phyloP scores from a whole-genome alignment of 2,329 filamentous ascomycete genomes.

The Macrophomina phaseolina region DNA sequence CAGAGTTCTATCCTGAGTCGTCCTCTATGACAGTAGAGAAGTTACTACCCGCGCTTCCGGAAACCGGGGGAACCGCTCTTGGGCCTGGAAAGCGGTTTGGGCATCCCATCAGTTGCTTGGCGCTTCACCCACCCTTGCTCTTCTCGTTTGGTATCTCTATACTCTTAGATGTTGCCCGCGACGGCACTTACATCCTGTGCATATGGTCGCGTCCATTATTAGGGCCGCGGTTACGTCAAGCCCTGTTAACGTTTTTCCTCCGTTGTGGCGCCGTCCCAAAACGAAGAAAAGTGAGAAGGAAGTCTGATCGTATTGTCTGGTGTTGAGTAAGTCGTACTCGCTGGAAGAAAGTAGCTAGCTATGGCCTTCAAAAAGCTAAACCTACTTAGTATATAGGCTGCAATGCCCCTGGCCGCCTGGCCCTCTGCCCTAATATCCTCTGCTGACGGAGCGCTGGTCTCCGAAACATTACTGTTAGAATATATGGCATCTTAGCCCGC shows the following conservation, averaged over 20 bases:
- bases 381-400: too few relatives aligned
- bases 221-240: background rate
- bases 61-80: background rate
- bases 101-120: background rate
- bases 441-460: background rate
- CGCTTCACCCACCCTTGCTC: background rate
- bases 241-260: background rate
- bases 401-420: too few relatives aligned
- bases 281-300: too few relatives aligned
- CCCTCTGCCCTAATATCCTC: too few relatives aligned
- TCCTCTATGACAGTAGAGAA: background rate
- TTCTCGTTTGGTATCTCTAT: background rate
- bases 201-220: background rate
- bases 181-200: background rate
- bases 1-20: background rate
- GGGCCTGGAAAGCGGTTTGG: background rate
- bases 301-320: too few relatives aligned
- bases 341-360: too few relatives aligned
- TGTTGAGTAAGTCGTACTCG: too few relatives aligned
- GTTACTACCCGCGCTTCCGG: background rate
- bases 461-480: background rate
- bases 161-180: background rate
- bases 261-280: too few relatives aligned
- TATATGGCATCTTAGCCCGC: too few relatives aligned
- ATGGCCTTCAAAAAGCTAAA: too few relatives aligned